phyloP scores from a whole-genome alignment of 345 rosid genomes.

The Salix caprea region DNA sequence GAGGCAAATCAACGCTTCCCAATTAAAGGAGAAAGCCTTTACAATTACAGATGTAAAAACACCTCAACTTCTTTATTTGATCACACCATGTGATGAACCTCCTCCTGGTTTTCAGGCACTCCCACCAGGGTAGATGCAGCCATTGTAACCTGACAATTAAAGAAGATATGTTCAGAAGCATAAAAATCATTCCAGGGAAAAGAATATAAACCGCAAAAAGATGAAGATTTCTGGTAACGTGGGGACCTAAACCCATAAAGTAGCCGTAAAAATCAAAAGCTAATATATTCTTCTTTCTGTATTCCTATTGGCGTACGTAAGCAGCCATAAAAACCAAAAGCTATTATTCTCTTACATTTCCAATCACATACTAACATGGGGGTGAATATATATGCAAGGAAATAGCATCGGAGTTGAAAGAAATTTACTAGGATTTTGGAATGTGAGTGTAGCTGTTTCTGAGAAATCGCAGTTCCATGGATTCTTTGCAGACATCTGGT shows the following conservation, averaged over 20 bases:
- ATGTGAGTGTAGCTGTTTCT: constrained; percentile 63
- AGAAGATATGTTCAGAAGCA: constrained; percentile 2
- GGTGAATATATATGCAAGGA: too few relatives aligned
- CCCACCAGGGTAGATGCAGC: constrained; percentile 58
- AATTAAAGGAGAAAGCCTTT: constrained; percentile 18
- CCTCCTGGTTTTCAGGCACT: constrained; percentile 32
- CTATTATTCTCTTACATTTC: background rate
- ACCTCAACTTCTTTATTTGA: background rate
- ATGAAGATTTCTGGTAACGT: background rate
- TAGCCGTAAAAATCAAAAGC: background rate
- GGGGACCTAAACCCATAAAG: background rate
- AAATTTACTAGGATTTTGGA: constrained; percentile 61
- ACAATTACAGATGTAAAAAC: constrained; percentile 3
- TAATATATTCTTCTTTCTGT: background rate
- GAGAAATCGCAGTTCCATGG: constrained; percentile 73
- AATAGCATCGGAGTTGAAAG: constrained; percentile 5
- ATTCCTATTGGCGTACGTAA: background rate
- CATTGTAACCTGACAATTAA: constrained; percentile 47
- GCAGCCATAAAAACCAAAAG: background rate
- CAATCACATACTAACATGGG: background rate
- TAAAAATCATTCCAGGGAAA: background rate
- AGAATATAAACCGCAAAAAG: background rate
- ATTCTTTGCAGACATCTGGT: constrained; percentile 44
- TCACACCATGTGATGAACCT: background rate
- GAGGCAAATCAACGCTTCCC: background rate